A percentile compares a stretch with the other conserved stretches of the same genome.
phyloP scores from a whole-genome alignment of 768 basidiomycete species.

The Hygrophoropsis aurantiaca region DNA sequence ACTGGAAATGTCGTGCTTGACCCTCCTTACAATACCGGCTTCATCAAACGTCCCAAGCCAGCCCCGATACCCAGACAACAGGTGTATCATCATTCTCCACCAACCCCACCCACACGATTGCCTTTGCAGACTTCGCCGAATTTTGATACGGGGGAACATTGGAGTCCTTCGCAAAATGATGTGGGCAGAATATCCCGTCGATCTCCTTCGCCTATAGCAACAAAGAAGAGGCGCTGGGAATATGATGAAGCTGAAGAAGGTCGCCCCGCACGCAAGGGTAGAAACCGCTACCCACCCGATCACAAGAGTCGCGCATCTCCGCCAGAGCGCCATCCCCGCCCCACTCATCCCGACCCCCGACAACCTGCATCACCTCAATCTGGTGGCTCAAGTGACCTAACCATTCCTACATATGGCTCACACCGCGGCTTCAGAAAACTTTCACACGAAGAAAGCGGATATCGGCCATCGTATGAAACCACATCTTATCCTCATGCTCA shows the following conservation, averaged over 20 bases:
- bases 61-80: constrained; percentile 1
- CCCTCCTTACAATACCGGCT: too few species aligned
- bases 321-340: not conserved
- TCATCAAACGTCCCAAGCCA: too few species aligned
- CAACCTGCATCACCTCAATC: not conserved
- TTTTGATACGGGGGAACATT: not conserved
- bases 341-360: not conserved
- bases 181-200: too few species aligned
- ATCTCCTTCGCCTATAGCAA: not conserved
- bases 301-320: not conserved
- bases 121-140: not conserved
- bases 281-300: not conserved
- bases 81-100: constrained; percentile 12
- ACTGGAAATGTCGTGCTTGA: too few species aligned
- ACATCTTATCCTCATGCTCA: too few species aligned
- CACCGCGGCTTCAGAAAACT: not conserved
- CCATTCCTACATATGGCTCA: not conserved
- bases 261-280: not conserved
- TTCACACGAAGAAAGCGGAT: not conserved
- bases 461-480: not conserved
- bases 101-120: not conserved
- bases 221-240: not conserved
- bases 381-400: not conserved
- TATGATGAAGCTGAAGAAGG: not conserved
- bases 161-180: too few species aligned